Conservation (phyloP, 2,329 filamentous ascomycete species). For the Fusarium pseudograminearum region DNA sequence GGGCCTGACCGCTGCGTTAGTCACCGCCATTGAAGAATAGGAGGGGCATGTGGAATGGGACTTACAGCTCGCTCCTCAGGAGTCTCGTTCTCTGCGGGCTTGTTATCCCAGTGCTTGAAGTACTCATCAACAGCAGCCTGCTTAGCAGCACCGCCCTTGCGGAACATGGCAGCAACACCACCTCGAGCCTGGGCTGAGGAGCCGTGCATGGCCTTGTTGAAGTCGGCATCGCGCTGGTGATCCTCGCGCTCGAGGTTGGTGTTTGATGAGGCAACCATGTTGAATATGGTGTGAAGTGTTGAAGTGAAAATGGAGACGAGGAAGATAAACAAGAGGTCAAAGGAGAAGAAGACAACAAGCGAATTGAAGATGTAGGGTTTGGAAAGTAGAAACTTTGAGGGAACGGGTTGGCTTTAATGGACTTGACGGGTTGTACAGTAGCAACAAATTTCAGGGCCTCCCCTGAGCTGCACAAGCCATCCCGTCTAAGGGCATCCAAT, state of each 20-base stretch:
- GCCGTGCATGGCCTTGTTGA: conserved; percentile 90
- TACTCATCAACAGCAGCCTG: conserved; percentile 89
- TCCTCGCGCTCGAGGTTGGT: conserved; percentile 81
- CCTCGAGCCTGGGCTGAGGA: conserved; percentile 75
- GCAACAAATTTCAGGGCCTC: conserved; percentile 49
- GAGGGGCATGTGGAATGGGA: conserved; percentile 36
- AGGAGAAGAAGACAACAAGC: conserved; percentile 16
- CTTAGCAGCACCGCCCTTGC: conserved; percentile 81
- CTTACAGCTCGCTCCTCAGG: conserved; percentile 81
- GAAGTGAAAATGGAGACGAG: conserved; percentile 18
- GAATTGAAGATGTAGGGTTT: conserved; percentile 28
- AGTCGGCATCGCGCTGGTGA: conserved; percentile 85
- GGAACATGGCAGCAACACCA: conserved; percentile 85
- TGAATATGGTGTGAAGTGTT: conserved; percentile 49
- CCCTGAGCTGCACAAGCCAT: conserved; percentile 46
- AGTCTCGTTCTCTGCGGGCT: conserved; percentile 82
- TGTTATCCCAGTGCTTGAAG: conserved; percentile 97
- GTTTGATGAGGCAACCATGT: conserved; percentile 59
- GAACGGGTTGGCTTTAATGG: conserved; percentile 45
- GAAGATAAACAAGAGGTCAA: conserved; percentile 10
- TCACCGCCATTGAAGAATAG: conserved; percentile 33
- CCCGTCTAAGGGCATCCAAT: conserved; percentile 43
- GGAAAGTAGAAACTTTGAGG: conserved; percentile 33
- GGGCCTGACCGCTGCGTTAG: conserved; percentile 64
- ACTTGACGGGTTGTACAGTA: conserved; percentile 38